Conservation (phyloP, 202 grass and related monocot species). For the Setaria viridis region DNA sequence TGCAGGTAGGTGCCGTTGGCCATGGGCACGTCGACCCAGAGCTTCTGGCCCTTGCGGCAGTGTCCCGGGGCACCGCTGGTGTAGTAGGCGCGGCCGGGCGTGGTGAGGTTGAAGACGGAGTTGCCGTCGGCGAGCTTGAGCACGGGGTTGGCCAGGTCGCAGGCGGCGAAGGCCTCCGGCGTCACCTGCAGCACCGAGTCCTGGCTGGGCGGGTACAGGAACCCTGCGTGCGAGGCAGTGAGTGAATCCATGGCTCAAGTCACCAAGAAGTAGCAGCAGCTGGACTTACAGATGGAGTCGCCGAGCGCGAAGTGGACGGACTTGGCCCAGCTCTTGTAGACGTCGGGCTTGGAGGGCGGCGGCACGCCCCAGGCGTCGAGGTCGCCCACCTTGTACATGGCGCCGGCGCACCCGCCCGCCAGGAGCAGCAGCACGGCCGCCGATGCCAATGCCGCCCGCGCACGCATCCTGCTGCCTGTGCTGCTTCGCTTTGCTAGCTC, state of each 20-base stretch:
- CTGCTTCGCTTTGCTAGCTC: neutral
- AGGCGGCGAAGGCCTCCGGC: conserved; percentile 59
- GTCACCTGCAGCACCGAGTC: conserved; percentile 76
- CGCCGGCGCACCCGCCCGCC: conserved; percentile 32
- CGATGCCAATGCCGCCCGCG: conserved; percentile 3
- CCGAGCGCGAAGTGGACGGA: conserved; percentile 59
- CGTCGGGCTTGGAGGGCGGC: conserved; percentile 62
- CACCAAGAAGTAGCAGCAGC: neutral
- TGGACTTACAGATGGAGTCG: conserved; percentile 75
- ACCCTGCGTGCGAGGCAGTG: conserved; percentile 43
- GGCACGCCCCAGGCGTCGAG: conserved; percentile 81
- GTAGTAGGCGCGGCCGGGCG: conserved; percentile 63
- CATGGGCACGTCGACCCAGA: conserved; percentile 66
- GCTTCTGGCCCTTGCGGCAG: conserved; percentile 73
- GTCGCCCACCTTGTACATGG: conserved; percentile 85
- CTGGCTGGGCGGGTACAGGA: conserved; percentile 84
- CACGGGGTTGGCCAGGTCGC: conserved; percentile 48
- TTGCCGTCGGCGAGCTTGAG: conserved; percentile 68
- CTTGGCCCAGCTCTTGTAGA: conserved; percentile 66
- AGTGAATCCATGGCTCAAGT: neutral
- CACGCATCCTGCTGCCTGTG: neutral
- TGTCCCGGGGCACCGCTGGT: conserved; percentile 58
- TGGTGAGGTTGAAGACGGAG: conserved; percentile 76
- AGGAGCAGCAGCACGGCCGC: conserved; percentile 23
- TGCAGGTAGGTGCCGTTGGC: conserved; percentile 68